Percentiles rank a stretch among this genome's conserved stretches.
These are phyloP conservation scores for Brassica rapa DNA, from an alignment of 345 rosid species.

Conservation along the genomic window DNA sequence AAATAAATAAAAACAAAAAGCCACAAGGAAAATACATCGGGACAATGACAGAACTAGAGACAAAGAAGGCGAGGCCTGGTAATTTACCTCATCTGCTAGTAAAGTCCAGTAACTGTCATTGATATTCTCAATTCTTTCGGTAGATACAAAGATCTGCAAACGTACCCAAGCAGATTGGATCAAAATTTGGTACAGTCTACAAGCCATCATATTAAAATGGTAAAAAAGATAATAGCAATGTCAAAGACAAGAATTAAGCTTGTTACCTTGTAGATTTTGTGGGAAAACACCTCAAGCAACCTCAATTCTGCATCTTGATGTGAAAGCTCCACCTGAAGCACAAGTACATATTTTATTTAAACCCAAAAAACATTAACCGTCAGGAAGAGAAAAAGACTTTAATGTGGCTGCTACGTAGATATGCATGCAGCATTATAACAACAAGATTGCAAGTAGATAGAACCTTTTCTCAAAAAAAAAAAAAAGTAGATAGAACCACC, in stretches of 20 bases:
- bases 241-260: neutral
- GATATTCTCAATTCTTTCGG: neutral
- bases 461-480: neutral
- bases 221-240: neutral
- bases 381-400: neutral
- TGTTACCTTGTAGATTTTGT: neutral
- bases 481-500: neutral
- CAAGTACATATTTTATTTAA: neutral
- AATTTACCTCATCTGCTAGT: neutral
- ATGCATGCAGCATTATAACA: neutral
- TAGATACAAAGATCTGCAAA: neutral
- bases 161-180: neutral
- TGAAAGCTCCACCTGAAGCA: conserved; percentile 2
- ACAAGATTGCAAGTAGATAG: neutral
- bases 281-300: neutral
- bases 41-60: neutral
- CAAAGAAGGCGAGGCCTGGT: neutral
- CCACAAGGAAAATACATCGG: neutral
- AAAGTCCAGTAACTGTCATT: neutral
- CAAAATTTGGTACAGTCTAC: neutral
- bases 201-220: neutral
- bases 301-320: neutral
- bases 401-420: neutral
- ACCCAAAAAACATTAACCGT: neutral
- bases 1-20: conserved; percentile 3